Evolutionary conservation across 345 rosid genomes (phyloP), one percentile per base, ranked within the genome.

Genomic region (Syzygium grande): DNA sequence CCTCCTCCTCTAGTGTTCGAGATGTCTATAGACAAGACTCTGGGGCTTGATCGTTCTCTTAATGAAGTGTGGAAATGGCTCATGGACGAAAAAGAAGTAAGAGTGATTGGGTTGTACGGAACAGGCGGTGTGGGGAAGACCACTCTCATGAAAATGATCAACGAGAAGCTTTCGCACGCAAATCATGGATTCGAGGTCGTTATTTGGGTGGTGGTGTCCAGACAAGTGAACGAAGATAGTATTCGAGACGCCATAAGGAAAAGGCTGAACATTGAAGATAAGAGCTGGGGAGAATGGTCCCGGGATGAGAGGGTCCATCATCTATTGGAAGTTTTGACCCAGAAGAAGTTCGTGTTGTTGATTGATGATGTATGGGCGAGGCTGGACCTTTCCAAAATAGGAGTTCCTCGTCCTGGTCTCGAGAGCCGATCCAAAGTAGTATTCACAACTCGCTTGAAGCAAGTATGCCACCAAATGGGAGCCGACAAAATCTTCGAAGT

Each of bases 241-340:
- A 25, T 58, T 58, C 63, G 1, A 58, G 15, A 58, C 0, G 3
- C 1, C 63, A 58, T 58, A 58, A 58, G 63, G 14, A 25, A 25
- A 25, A 10, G 14, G 14, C 6, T 58, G 0, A 0, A 23, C 14
- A 58, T 58, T 25, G 11, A 23, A 22, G 2, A 11, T 25, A 0
- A 4, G 3, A 10, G 0, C 1, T 58, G 29, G 61, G 14, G 0
- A 4, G 0, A 0, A 58, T 58, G 14, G 29, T 23, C 29, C 12
- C 1, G 0, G 2, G 14, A 58, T 4, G 7, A 58, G 1, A 58
- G n/a, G 7, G 63, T 25, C 29, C 3, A 58, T 10, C 61, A 23
- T 56, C 1, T 56, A 1, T 56, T 4, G 0, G 0, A 58, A 2
- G 0, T 0, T 0, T 56, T 56, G 61, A 4, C 27, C 27, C 2